Conservation (phyloP, 2,329 filamentous ascomycete species). For the Aspergillus sp. region DNA sequence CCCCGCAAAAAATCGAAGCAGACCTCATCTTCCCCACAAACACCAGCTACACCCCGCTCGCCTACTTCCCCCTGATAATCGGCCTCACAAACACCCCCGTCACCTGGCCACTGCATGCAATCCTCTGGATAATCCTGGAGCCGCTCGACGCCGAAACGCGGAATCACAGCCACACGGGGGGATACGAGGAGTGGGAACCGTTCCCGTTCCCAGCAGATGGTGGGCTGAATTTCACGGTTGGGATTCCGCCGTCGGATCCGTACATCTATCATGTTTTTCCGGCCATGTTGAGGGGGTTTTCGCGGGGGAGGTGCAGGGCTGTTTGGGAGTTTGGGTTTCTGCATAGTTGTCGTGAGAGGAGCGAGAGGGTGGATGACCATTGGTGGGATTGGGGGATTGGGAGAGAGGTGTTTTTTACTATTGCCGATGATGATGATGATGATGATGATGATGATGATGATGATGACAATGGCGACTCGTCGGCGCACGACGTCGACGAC, state of each 20-base stretch:
- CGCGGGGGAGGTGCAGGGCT: not conserved
- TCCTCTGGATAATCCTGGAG: not conserved
- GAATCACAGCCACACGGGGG: not conserved
- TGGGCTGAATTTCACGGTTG: not conserved
- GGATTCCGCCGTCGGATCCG: not conserved
- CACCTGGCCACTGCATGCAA: not conserved
- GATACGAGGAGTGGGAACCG: not conserved
- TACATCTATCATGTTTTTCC: not conserved
- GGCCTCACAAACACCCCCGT: not conserved
- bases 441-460: too few relatives aligned
- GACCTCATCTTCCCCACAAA: constrained; percentile 6
- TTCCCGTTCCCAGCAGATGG: not conserved
- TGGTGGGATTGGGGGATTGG: not conserved
- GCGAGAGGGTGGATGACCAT: not conserved
- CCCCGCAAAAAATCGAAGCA: not conserved
- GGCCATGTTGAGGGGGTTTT: not conserved
- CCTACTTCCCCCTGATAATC: constrained; percentile 5
- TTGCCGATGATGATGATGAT: not conserved
- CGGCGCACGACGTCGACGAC: not conserved
- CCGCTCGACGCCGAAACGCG: not conserved
- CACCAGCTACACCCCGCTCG: not conserved
- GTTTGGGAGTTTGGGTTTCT: not conserved
- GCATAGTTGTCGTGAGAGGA: not conserved
- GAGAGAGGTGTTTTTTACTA: not conserved
- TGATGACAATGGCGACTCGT: too few relatives aligned